A percentile compares a stretch with the other conserved stretches of the same genome.
Evolutionary conservation across 306 rosid species (phyloP).

Genomic region (Ormosia semicastrata): DNA sequence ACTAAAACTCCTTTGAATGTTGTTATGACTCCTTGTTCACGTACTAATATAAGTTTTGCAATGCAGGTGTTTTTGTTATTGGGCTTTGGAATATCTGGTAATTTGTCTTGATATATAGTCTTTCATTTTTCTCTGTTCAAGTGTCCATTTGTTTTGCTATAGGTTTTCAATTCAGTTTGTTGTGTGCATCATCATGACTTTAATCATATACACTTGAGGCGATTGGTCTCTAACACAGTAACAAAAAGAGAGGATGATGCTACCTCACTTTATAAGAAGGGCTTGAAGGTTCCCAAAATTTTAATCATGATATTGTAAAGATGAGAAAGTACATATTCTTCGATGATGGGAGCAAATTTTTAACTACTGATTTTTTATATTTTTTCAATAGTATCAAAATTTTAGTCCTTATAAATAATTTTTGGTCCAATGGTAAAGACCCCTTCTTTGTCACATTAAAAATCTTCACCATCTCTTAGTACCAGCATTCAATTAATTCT

Average conservation of each 20-base stretch:
- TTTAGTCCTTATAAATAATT: no score
- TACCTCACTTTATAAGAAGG: neutral
- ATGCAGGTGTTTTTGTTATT: conserved; percentile 48
- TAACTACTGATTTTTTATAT: no score
- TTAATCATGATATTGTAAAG: neutral
- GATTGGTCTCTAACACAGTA: neutral
- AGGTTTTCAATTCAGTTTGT: neutral
- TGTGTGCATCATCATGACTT: neutral
- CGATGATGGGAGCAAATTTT: no score
- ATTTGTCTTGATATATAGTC: conserved; percentile 10
- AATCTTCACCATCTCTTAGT: no score
- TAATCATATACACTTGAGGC: neutral
- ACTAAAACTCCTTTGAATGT: neutral
- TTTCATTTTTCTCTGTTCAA: neutral
- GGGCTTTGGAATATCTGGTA: conserved; percentile 61
- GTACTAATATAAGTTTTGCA: conserved; percentile 1
- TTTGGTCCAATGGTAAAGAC: no score
- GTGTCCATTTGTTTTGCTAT: neutral
- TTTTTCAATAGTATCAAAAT: no score
- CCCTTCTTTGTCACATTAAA: no score
- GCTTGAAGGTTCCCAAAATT: neutral
- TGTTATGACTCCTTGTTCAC: neutral
- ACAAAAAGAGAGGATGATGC: neutral
- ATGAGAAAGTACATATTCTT: no score
- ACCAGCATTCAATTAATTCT: no score